Base-by-base conservation (phyloP, 1,284 basidiomycete genomes). In the Moesziomyces sp. region DNA sequence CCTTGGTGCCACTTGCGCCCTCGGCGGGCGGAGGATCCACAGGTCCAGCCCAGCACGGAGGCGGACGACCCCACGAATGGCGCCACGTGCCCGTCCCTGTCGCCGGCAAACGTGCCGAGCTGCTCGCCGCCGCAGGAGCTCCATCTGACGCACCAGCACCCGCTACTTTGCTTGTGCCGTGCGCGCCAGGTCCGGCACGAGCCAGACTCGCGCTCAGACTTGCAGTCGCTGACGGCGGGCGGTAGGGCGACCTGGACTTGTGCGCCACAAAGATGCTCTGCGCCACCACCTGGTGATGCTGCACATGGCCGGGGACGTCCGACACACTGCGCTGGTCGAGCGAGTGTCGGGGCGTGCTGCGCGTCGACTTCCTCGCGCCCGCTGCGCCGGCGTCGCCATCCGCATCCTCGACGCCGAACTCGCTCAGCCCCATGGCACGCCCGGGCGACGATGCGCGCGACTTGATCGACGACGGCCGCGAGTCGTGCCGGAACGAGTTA, bases 211-310 rank as follows among this genome's bases (percentile, higher is more conserved):
- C 69, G 48, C 74, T 74, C 35, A 81, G 58, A 8, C 68, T 46
- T n/a, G 74, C 58, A 28, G 77, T 79, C 16, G 79, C 72, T 14
- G 79, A 81, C 48, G 79, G 79, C 9, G 79, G 78, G n/a, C 78
- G 72, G 55, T 78, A 81, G 6, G 74, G 73, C 43, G 78, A 72
- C 6, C 79, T 64, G 16, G 76, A 59, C 43, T 75, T 76, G 67
- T 81, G 78, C 10, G 78, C 79, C 1, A 80, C 74, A 57, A 81
- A 81, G 44, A 80, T 57, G 57, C 76, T 78, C 43, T 72, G 71
- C 5, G 65, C 52, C 21, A 52, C 26, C 18, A 64, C 58, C 3
- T 64, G 58, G 10, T 58, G 66, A 21, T 65, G 58, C 18, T 59
- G 57, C 8, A 52, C 34, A 19, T 66, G 43, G 13, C 35, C 11